Percentiles rank a stretch among this genome's conserved stretches.
Evolutionary conservation across 306 rosid genomes (phyloP).

Genomic region (Phaseolus lunatus): DNA sequence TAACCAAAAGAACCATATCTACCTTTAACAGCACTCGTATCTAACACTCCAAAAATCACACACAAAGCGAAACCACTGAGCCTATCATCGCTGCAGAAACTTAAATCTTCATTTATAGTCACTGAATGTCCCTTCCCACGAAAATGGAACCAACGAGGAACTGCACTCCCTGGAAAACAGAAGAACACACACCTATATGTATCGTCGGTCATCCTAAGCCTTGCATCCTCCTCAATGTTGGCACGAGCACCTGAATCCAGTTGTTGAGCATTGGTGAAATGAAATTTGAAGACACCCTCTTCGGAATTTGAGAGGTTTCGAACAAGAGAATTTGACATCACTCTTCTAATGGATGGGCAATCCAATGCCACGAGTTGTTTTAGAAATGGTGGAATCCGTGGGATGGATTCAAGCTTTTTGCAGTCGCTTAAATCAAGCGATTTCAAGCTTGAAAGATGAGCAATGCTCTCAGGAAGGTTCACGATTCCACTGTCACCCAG

Average conservation of each 20-base stretch:
- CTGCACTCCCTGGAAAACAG: constrained; percentile 46
- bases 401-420: constrained; percentile 40
- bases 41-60: no score
- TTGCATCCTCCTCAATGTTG: constrained; percentile 19
- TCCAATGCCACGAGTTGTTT: constrained; percentile 39
- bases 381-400: constrained; percentile 34
- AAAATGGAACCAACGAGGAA: constrained; percentile 44
- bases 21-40: no score
- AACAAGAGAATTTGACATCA: constrained; percentile 24
- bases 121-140: not conserved
- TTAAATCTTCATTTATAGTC: no score
- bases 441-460: constrained; percentile 41
- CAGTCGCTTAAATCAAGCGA: constrained; percentile 45
- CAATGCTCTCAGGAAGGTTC: constrained; percentile 41
- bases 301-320: not conserved
- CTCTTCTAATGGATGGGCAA: constrained; percentile 32
- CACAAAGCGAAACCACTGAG: no score
- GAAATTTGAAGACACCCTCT: constrained; percentile 26
- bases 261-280: constrained; percentile 43
- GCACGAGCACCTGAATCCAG: constrained; percentile 21
- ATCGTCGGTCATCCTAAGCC: constrained; percentile 14
- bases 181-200: constrained; percentile 30
- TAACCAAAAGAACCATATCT: no score
- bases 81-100: no score
- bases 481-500: not conserved